Base-by-base conservation (phyloP, 768 basidiomycete genomes). In the Lactarius akahatsu region DNA sequence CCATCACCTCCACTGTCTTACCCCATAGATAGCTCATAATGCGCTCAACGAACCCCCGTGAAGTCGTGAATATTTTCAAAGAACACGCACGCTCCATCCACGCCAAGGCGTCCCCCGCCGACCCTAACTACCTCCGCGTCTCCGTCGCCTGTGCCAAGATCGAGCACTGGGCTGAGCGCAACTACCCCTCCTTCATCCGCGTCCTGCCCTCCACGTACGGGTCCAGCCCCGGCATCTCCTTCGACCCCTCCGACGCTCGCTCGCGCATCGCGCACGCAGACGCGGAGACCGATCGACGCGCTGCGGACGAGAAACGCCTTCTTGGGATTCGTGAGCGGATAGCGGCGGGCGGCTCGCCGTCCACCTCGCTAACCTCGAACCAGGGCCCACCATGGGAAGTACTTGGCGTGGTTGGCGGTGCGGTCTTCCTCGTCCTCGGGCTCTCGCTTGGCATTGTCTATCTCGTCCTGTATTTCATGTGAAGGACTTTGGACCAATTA, bases 131-230 rank as follows among this genome's bases (percentile, higher is more conserved):
- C 79, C 80, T 98, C 68, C 84, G 84, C 55, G 77, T 98, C 67
- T 90, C 89, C 47, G 83, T 97, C 60, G 88, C 89, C 16, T 95
- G 92, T 70, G 89, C 59, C 26, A 72, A 89, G 93, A 92, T 98
- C 75, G 96, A 98, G 72, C 86, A 88, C 77, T 98, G 96, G 96
- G 87, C 80, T 64, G 96, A 98, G 77, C 90, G 88, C 71, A 83
- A 96, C 76, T 99, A 92, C 79, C 96, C 96, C 2, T 92, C 94
- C 3, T 97, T 96, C 80, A 85, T 99, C 54, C 75, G 76, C 6
- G 70, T 84, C 23, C 38, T 61, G 13, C 15, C 41, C 2, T 1
- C 65, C 32, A 26, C 16, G 71, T 71, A 54, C 26, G 8, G 43
- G 18, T 18, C 56, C 20, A 45, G 56, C 43, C 36, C 59, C 40